phyloP scores from a whole-genome alignment of 2,329 filamentous ascomycete species.

The Cordyceps tenuipes region DNA sequence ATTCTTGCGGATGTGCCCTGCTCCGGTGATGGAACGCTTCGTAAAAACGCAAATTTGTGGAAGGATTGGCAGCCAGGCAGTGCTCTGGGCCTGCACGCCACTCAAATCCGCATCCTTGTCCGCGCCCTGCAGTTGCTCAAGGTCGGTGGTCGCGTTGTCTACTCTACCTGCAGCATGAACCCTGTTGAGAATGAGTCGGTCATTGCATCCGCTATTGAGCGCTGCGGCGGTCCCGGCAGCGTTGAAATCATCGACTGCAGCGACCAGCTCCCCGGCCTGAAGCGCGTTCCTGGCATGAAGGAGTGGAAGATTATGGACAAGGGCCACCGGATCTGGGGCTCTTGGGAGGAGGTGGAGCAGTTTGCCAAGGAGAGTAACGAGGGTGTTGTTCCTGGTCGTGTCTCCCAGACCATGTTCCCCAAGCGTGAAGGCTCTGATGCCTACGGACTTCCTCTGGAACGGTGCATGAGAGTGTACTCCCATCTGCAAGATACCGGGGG shows the following conservation, averaged over 20 bases:
- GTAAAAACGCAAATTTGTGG: slow-evolving; percentile 93
- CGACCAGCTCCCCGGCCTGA: slow-evolving; percentile 65
- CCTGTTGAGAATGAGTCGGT: slow-evolving; percentile 96
- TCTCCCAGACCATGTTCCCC: slow-evolving; percentile 81
- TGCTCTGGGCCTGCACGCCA: slow-evolving; percentile 76
- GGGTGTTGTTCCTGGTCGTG: slow-evolving; percentile 51
- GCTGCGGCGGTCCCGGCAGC: slow-evolving; percentile 75
- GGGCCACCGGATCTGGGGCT: slow-evolving; percentile 66
- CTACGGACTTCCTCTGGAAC: slow-evolving; percentile 67
- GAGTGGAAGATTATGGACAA: slow-evolving; percentile 92
- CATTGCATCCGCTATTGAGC: slow-evolving; percentile 75
- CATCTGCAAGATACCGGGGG: slow-evolving; percentile 94
- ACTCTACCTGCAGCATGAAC: slow-evolving; percentile 98
- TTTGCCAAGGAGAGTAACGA: slow-evolving; percentile 51
- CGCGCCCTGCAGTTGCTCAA: slow-evolving; percentile 94
- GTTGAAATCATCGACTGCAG: slow-evolving; percentile 81
- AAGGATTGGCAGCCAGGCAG: slow-evolving; percentile 88
- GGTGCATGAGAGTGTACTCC: slow-evolving; percentile 89
- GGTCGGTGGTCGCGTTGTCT: slow-evolving; percentile 87
- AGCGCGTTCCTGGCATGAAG: slow-evolving; percentile 67
- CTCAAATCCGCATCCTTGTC: slow-evolving; percentile 83
- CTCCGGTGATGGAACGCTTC: slow-evolving; percentile 85
- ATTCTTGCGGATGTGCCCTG: slow-evolving; percentile 96
- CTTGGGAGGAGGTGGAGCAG: slow-evolving; percentile 72
- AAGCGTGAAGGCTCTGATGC: slow-evolving; percentile 43